A percentile compares a stretch with the other conserved stretches of the same genome.
phyloP scores from a whole-genome alignment of 345 rosid species.

The Salix suchowensis region DNA sequence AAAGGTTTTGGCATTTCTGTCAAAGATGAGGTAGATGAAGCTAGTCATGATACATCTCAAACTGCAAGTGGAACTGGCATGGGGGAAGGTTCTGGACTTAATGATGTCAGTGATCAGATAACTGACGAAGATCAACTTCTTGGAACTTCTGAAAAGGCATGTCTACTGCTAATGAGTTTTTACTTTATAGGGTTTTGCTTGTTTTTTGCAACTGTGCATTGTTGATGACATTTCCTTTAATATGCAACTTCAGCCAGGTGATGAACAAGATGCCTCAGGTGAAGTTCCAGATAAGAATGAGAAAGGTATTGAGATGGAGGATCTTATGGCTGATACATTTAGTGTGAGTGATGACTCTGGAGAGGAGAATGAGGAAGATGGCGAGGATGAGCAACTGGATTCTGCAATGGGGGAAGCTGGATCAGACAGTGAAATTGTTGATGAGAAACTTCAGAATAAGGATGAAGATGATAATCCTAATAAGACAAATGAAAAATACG shows the following conservation, averaged over 20 bases:
- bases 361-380: slow-evolving; percentile 53
- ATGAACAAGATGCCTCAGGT: slow-evolving; percentile 56
- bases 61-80: slow-evolving; percentile 79
- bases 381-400: slow-evolving; percentile 65
- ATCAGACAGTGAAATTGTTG: slow-evolving; percentile 57
- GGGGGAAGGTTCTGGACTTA: slow-evolving; percentile 83
- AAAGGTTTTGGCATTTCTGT: slow-evolving; percentile 69
- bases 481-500: slow-evolving; percentile 58
- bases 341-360: slow-evolving; percentile 76
- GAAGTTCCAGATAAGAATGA: slow-evolving; percentile 55
- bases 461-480: slow-evolving; percentile 54
- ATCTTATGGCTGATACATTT: slow-evolving; percentile 60
- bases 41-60: slow-evolving; percentile 37
- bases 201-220: background rate
- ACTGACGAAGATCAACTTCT: slow-evolving; percentile 82
- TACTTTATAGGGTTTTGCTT: background rate
- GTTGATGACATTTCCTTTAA: background rate
- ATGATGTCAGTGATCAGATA: slow-evolving; percentile 88
- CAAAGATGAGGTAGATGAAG: slow-evolving; percentile 58
- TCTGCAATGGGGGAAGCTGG: slow-evolving; percentile 75
- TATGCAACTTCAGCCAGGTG: slow-evolving; percentile 44
- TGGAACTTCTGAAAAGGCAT: slow-evolving; percentile 66
- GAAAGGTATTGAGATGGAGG: slow-evolving; percentile 93
- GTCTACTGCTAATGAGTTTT: background rate
- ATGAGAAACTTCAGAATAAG: slow-evolving; percentile 69